phyloP scores from a whole-genome alignment of 129 eudicot genomes.

The Oenanthe sinensis region DNA sequence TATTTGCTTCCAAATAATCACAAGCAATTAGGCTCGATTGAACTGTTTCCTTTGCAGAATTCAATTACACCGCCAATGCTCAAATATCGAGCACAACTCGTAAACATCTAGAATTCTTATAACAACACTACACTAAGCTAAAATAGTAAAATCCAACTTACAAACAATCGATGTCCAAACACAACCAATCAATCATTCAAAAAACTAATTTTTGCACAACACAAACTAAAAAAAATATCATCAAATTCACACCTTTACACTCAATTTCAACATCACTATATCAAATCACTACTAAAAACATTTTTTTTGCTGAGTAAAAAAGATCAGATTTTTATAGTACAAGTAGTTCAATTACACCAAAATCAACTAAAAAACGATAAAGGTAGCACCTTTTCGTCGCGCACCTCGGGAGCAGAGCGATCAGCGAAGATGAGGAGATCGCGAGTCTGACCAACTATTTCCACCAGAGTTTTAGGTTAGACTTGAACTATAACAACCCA shows the following conservation, averaged over 20 bases:
- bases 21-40: constrained; percentile 83
- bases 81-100: not conserved
- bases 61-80: no score
- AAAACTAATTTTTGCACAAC: not conserved
- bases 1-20: constrained; percentile 86
- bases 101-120: no score
- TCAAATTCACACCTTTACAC: not conserved
- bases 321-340: not conserved
- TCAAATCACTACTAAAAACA: not conserved
- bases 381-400: constrained; percentile 60
- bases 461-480: constrained; percentile 76
- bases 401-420: constrained; percentile 31
- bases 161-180: no score
- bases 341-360: not conserved
- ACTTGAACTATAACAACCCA: no score
- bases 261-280: not conserved
- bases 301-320: no score
- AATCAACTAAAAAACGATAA: not conserved
- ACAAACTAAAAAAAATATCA: not conserved
- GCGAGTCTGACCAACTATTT: constrained; percentile 67
- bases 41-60: constrained; percentile 90
- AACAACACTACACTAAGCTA: not conserved
- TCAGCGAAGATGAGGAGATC: constrained; percentile 63
- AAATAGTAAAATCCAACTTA: no score
- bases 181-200: no score